Evolutionary conservation across 345 rosid species (phyloP).

Genomic region (Iberis pinnata): DNA sequence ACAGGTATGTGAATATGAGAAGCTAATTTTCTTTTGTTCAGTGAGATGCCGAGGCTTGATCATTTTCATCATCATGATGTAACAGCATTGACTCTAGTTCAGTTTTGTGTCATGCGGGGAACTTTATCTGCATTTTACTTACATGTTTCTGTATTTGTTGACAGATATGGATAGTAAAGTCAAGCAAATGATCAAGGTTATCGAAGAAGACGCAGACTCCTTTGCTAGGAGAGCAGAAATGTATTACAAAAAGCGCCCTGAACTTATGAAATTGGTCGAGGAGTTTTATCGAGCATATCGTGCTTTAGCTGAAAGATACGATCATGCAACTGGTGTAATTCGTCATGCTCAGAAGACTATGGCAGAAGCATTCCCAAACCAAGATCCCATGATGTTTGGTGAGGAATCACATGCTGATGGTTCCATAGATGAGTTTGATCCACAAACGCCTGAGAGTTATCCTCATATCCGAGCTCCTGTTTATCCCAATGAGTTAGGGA

Average conservation of each 20-base stretch:
- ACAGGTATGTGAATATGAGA: slow-evolving; percentile 46
- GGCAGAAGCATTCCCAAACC: slow-evolving; percentile 94
- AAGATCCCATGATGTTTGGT: slow-evolving; percentile 49
- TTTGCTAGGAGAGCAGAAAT: slow-evolving; percentile 99
- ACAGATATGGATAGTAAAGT: slow-evolving; percentile 95
- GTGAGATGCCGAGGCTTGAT: neutral
- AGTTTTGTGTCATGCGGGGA: slow-evolving; percentile 9
- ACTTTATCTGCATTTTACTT: slow-evolving; percentile 3
- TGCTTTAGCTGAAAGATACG: slow-evolving; percentile 96
- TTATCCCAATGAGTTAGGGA: slow-evolving; percentile 52
- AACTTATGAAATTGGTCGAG: slow-evolving; percentile 95
- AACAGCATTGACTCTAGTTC: no score
- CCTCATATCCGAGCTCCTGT: slow-evolving; percentile 39
- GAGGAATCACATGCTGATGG: slow-evolving; percentile 57
- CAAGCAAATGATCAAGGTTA: slow-evolving; percentile 91
- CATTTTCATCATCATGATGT: no score
- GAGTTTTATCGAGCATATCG: slow-evolving; percentile 97
- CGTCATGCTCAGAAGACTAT: slow-evolving; percentile 89
- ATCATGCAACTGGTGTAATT: slow-evolving; percentile 86
- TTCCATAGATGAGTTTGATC: slow-evolving; percentile 45
- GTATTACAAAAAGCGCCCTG: slow-evolving; percentile 97
- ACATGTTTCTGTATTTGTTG: slow-evolving; percentile 9
- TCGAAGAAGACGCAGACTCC: slow-evolving; percentile 98
- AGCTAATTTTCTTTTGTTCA: neutral
- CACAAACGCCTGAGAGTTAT: slow-evolving; percentile 65